A percentile compares a stretch with the other conserved stretches of the same genome.
Conservation (phyloP, 257 asterid genomes). For the Solanum gracilifrons region DNA sequence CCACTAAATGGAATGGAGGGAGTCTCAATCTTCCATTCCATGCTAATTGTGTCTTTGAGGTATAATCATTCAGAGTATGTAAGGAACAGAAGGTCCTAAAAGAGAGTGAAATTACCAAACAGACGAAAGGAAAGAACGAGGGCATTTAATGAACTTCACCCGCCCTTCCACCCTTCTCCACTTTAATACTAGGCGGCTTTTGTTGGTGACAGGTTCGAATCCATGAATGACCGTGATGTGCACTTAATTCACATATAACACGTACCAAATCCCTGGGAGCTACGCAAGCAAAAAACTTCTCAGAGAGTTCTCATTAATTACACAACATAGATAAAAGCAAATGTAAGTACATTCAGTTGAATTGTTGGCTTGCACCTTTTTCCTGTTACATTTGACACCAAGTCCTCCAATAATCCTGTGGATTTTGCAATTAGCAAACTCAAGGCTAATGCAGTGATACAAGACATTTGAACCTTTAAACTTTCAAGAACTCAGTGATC, state of each 20-base stretch:
- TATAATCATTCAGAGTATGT: background rate
- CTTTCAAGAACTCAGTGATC: background rate
- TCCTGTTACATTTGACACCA: background rate
- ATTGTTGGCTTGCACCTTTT: background rate
- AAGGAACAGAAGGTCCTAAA: background rate
- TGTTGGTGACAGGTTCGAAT: background rate
- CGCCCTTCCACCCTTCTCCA: background rate
- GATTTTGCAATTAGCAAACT: conserved; percentile 63
- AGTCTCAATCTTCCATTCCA: background rate
- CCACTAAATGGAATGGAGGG: background rate
- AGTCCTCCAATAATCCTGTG: conserved; percentile 48
- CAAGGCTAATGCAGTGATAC: conserved; percentile 29
- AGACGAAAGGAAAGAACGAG: background rate
- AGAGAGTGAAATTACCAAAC: background rate
- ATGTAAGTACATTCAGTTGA: background rate
- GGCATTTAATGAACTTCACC: background rate
- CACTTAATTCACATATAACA: background rate
- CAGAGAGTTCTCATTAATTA: background rate
- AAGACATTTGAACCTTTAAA: background rate
- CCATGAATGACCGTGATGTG: background rate
- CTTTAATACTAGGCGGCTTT: background rate
- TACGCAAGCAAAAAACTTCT: background rate
- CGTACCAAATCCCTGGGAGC: background rate
- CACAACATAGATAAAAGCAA: background rate
- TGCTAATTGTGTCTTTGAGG: background rate